These are phyloP conservation scores for Viola odorata DNA, from an alignment of 345 rosid genomes.

Conservation along the genomic window DNA sequence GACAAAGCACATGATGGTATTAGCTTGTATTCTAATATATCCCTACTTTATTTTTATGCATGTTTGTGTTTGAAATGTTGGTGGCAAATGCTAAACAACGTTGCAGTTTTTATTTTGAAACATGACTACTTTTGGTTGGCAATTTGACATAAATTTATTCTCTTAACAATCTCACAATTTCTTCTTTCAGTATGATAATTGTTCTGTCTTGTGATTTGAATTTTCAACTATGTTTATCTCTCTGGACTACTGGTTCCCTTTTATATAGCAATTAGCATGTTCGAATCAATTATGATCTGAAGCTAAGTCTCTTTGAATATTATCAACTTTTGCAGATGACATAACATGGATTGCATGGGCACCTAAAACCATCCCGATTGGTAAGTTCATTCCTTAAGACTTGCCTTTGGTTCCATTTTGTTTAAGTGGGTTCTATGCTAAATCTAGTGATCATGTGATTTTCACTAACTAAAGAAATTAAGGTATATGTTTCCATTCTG, in stretches of 20 bases:
- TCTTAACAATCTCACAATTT: neutral
- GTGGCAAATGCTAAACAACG: neutral
- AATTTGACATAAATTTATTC: neutral
- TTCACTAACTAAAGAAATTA: neutral
- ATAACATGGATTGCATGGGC: conserved; percentile 80
- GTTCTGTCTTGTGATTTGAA: neutral
- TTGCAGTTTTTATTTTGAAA: neutral
- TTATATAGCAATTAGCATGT: neutral
- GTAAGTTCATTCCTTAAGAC: conserved; percentile 19
- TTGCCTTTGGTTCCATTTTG: too few relatives aligned
- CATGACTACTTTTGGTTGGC: neutral
- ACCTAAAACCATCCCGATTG: conserved; percentile 53
- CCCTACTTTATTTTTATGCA: neutral
- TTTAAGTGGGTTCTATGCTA: too few relatives aligned
- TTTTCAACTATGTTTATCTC: neutral
- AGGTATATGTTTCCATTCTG: neutral
- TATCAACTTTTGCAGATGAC: conserved; percentile 49
- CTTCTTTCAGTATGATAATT: too few relatives aligned
- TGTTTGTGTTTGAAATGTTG: neutral
- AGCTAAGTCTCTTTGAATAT: neutral
- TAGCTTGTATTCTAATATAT: neutral
- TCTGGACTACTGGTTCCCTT: neutral
- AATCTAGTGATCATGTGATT: too few relatives aligned
- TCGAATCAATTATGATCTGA: neutral
- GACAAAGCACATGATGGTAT: conserved; percentile 89